Evolutionary conservation across 2,329 filamentous ascomycete genomes (phyloP).

Genomic region (Xylaria sp.): DNA sequence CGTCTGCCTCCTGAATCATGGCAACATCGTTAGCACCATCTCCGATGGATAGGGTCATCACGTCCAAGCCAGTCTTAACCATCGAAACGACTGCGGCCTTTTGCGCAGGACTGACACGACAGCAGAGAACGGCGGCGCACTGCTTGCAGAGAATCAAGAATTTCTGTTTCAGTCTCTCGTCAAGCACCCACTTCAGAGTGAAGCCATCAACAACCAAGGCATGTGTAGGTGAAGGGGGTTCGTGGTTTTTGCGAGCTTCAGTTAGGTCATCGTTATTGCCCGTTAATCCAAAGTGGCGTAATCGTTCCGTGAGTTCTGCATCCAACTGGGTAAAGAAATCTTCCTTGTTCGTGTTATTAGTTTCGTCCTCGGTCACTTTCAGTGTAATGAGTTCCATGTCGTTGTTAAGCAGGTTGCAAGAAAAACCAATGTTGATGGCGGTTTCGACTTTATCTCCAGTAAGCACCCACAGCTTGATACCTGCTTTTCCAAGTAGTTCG

Average conservation of each 20-base stretch:
- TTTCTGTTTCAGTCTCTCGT: conserved; percentile 78
- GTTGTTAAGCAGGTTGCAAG: conserved; percentile 94
- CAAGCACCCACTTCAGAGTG: conserved; percentile 79
- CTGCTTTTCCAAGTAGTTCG: conserved; percentile 79
- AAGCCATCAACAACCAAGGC: conserved; percentile 94
- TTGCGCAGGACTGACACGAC: conserved; percentile 91
- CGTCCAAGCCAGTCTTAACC: conserved; percentile 90
- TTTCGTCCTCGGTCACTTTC: conserved; percentile 72
- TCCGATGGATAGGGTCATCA: conserved; percentile 91
- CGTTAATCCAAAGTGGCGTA: conserved; percentile 69
- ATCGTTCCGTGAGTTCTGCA: conserved; percentile 66
- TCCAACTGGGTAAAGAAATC: conserved; percentile 55
- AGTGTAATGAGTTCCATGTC: conserved; percentile 95
- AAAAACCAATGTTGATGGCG: conserved; percentile 99
- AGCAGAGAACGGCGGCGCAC: conserved; percentile 94
- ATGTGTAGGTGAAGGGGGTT: conserved; percentile 80
- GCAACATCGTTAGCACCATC: conserved; percentile 95
- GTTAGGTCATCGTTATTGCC: conserved; percentile 82
- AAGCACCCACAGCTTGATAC: conserved; percentile 97
- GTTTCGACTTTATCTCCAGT: conserved; percentile 99
- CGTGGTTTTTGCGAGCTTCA: conserved; percentile 73
- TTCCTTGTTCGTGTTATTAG: conserved; percentile 43
- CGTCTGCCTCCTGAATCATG: conserved; percentile 96
- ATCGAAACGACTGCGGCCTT: conserved; percentile 95
- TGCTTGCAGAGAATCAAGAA: conserved; percentile 95